These are phyloP conservation scores for Aspergillus conjunctus DNA, from an alignment of 495 filamentous ascomycete species.

Conservation along the genomic window DNA sequence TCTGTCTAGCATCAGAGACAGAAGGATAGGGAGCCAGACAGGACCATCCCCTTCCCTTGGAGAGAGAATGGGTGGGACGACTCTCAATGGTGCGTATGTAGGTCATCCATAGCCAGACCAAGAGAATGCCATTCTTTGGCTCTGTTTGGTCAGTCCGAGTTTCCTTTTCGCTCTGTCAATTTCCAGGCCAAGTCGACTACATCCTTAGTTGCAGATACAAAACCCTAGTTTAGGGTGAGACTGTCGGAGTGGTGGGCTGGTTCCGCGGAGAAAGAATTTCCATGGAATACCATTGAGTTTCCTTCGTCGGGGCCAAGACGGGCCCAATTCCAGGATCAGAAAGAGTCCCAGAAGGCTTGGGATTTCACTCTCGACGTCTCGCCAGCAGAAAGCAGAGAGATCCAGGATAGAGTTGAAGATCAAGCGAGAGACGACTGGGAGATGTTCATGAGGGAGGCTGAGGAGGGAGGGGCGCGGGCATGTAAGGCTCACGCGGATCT, in stretches of 20 bases:
- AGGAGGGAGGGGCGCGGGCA: background rate
- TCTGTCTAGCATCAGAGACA: background rate
- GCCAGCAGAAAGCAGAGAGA: background rate
- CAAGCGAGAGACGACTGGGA: too few relatives aligned
- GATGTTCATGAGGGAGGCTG: background rate
- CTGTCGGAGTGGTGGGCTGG: background rate
- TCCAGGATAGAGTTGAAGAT: background rate
- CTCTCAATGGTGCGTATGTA: background rate
- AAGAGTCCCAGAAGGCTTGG: background rate
- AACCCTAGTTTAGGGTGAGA: background rate
- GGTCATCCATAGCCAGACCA: background rate
- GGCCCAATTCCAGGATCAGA: background rate
- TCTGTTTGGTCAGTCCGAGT: background rate
- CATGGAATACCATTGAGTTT: background rate
- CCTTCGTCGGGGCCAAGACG: background rate
- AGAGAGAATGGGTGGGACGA: background rate
- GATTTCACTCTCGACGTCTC: background rate
- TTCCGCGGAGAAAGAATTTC: background rate
- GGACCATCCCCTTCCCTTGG: too few relatives aligned
- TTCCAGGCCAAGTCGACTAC: slow-evolving; percentile 2
- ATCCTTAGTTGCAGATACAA: background rate
- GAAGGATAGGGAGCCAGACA: background rate
- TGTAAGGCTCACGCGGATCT: slow-evolving; percentile 7
- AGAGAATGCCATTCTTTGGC: background rate
- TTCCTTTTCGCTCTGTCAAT: background rate